A percentile compares a stretch with the other conserved stretches of the same genome.
These are phyloP conservation scores for Zymoseptoria ardabiliae DNA, from an alignment of 2,329 filamentous ascomycete species.

Conservation along the genomic window DNA sequence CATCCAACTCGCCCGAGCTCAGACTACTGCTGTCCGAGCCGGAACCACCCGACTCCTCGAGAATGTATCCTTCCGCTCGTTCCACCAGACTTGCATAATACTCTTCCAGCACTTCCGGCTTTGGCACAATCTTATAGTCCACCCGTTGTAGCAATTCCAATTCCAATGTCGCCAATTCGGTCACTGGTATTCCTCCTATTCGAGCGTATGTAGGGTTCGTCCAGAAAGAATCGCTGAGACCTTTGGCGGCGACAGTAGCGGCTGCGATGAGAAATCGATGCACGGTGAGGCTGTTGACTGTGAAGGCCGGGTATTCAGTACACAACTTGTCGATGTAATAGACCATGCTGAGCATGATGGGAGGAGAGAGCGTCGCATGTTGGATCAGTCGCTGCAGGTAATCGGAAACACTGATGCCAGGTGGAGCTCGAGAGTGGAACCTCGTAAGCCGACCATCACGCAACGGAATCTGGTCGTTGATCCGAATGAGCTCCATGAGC, in stretches of 20 bases:
- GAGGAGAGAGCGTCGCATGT: constrained; percentile 86
- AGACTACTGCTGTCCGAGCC: constrained; percentile 10
- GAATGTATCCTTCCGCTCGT: constrained; percentile 51
- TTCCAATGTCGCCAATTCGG: constrained; percentile 83
- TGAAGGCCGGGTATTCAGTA: constrained; percentile 86
- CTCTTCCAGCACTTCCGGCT: constrained; percentile 84
- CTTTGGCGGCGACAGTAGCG: constrained; percentile 91
- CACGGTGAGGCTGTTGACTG: constrained; percentile 90
- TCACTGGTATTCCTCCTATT: constrained; percentile 84
- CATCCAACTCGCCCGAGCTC: neutral
- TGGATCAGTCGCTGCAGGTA: constrained; percentile 89
- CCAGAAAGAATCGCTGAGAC: constrained; percentile 94
- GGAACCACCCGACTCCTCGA: constrained; percentile 33
- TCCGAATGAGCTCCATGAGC: constrained; percentile 87
- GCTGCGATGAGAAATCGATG: constrained; percentile 96
- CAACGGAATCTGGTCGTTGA: constrained; percentile 82
- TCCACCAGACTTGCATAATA: constrained; percentile 87
- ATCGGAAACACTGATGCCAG: constrained; percentile 88
- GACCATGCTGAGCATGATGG: constrained; percentile 95
- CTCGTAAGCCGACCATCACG: constrained; percentile 80
- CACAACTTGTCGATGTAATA: constrained; percentile 97
- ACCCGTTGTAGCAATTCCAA: constrained; percentile 88
- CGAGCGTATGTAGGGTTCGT: constrained; percentile 94
- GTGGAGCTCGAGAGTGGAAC: constrained; percentile 77
- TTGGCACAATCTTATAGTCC: constrained; percentile 94